These are phyloP conservation scores for Penicillium verhagenii DNA, from an alignment of 495 filamentous ascomycete species.

Conservation along the genomic window DNA sequence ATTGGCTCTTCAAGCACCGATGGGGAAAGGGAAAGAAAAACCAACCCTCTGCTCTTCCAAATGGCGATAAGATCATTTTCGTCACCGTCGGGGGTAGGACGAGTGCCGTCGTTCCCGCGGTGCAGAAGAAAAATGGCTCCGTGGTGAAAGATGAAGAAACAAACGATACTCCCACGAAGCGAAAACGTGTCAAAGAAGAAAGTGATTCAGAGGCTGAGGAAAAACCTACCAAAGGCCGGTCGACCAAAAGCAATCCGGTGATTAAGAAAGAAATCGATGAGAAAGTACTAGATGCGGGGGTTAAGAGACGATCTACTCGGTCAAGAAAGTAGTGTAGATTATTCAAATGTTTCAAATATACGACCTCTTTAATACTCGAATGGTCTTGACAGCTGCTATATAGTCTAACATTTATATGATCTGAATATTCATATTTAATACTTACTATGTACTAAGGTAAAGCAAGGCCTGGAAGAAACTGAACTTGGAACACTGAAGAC, in stretches of 20 bases:
- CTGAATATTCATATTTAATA: too few relatives aligned
- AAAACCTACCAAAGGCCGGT: slow-evolving; percentile 9
- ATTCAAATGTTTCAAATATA: too few relatives aligned
- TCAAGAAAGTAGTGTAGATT: slow-evolving; percentile 22
- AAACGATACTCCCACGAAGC: slow-evolving; percentile 29
- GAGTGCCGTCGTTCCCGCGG: slow-evolving; percentile 76
- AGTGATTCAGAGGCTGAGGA: slow-evolving; percentile 27
- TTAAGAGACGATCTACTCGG: slow-evolving; percentile 38
- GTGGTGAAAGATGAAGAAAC: slow-evolving; percentile 36
- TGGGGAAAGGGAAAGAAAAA: slow-evolving; percentile 91
- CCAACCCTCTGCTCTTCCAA: slow-evolving; percentile 62
- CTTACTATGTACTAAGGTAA: too few relatives aligned
- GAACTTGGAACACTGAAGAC: too few relatives aligned
- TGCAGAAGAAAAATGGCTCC: slow-evolving; percentile 78
- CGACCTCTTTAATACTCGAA: too few relatives aligned
- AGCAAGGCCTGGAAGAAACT: too few relatives aligned
- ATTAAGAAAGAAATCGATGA: slow-evolving; percentile 31
- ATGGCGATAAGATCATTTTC: slow-evolving; percentile 77
- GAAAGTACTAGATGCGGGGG: slow-evolving; percentile 17
- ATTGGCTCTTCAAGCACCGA: slow-evolving; percentile 90
- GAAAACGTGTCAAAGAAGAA: slow-evolving; percentile 40
- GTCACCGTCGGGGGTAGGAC: slow-evolving; percentile 87
- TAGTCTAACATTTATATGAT: too few relatives aligned
- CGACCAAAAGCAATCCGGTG: slow-evolving; percentile 15
- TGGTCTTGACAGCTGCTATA: too few relatives aligned